Base-by-base conservation (phyloP, 2,329 filamentous ascomycete species). In the Claviceps africana region DNA sequence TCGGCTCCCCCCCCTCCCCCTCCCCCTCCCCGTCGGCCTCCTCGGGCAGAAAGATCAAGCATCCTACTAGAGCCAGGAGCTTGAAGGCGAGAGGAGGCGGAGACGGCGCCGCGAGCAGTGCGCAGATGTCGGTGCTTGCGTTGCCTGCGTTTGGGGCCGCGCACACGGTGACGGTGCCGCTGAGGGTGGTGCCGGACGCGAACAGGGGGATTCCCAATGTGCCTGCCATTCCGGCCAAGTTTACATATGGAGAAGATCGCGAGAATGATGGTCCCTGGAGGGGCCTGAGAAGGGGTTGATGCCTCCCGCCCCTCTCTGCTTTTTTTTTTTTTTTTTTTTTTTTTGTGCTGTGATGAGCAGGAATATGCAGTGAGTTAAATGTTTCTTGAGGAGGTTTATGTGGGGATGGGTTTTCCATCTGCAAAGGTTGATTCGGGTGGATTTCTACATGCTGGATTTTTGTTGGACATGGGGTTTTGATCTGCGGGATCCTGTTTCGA, bases 121-220 rank as follows among this genome's bases (percentile, higher is more conserved):
- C 37, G 19, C 35, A 17, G 33, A n/a, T 19, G 28, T 21, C 39
- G 11, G 3, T 1, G 19, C 25, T 17, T 8, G 42, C 42, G 4
- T 17, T 31, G 44, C 33, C 33, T 13, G n/a, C 22, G 2, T 43
- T 43, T 43, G 40, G 40, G 7, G 4, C 45, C 17, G 22, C 43
- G 43, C 15, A 40, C 37, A 7, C 17, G 22, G 43, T 13, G 22
- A 30, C 43, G 31, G 61, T 58, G 11, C 62, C 66, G 33, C 62
- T 76, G 49, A 65, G 66, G 28, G 66, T 73, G 33, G 64, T 72
- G 33, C 69, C 73, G 6, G 70, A 74, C 57, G 66, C 61, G 47
- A 75, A 76, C 56, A 66, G 69, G 37, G 73, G 72, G 17, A 72
- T 74, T 46, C 72, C 73, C 3, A 64, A 59, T 30, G 68, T 75